Evolutionary conservation across 2,329 filamentous ascomycete genomes (phyloP).

Genomic region (Myriosclerotinia curreyana): DNA sequence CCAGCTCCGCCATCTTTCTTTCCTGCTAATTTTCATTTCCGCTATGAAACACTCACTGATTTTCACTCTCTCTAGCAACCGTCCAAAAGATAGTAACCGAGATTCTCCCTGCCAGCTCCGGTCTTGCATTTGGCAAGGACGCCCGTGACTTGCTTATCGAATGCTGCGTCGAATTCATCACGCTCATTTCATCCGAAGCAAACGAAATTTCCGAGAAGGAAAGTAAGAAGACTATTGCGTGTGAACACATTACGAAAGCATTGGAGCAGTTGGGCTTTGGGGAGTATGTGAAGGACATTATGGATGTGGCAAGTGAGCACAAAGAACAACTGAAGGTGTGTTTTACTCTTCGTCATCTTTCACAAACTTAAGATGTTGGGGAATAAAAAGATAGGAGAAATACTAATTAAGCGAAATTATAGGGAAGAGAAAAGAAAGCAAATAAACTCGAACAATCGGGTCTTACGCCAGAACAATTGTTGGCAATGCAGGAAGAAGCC

Average conservation of each 20-base stretch:
- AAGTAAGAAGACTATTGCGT: constrained; percentile 98
- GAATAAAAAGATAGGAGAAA: background rate
- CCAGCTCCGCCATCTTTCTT: background rate
- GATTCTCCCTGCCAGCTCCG: constrained; percentile 74
- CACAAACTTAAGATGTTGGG: background rate
- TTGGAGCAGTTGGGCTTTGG: constrained; percentile 88
- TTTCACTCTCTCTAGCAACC: constrained; percentile 48
- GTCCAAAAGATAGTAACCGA: constrained; percentile 89
- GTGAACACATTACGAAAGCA: constrained; percentile 94
- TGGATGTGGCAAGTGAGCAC: constrained; percentile 84
- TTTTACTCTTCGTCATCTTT: background rate
- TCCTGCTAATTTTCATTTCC: background rate
- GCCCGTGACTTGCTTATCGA: constrained; percentile 94
- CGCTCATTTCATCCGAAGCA: constrained; percentile 94
- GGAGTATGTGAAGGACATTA: constrained; percentile 85
- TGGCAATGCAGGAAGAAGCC: constrained; percentile 84
- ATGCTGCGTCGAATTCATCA: constrained; percentile 99
- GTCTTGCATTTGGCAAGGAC: constrained; percentile 89
- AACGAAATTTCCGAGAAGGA: constrained; percentile 99
- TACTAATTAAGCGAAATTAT: constrained; percentile 18
- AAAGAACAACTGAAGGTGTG: constrained; percentile 88
- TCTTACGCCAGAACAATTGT: constrained; percentile 84
- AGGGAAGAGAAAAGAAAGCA: constrained; percentile 94
- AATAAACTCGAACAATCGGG: constrained; percentile 96
- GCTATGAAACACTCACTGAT: background rate